Evolutionary conservation across 1,284 basidiomycete species (phyloP).

Genomic region (Leccinum solheimii): DNA sequence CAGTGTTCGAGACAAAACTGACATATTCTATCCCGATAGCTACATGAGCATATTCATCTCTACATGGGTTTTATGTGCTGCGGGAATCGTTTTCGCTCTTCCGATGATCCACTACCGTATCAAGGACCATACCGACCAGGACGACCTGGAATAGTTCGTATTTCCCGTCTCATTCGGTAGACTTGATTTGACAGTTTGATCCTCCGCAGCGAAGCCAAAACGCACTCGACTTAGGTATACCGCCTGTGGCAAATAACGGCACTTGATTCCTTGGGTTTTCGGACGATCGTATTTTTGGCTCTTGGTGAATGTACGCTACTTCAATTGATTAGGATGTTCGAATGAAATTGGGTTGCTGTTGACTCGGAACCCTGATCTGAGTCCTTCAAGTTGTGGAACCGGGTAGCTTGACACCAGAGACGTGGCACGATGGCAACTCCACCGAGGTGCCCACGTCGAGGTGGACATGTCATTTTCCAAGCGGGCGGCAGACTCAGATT

Average conservation of each 20-base stretch:
- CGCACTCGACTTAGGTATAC: slow-evolving; percentile 1
- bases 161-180: neutral
- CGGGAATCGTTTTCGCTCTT: slow-evolving; percentile 37
- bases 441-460: neutral
- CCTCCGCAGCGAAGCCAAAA: slow-evolving; percentile 17
- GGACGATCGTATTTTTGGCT: neutral
- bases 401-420: neutral
- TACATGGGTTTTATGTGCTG: slow-evolving; percentile 38
- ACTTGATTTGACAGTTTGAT: slow-evolving; percentile 9
- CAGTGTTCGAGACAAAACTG: neutral
- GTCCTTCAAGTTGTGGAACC: neutral
- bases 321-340: neutral
- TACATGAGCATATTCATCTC: slow-evolving; percentile 42
- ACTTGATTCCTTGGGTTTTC: neutral
- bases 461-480: neutral
- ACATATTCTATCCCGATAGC: slow-evolving; percentile 20
- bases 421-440: neutral
- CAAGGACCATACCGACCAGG: slow-evolving; percentile 35
- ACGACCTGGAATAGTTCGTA: slow-evolving; percentile 34
- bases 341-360: neutral
- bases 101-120: slow-evolving; percentile 43
- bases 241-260: neutral
- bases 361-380: neutral
- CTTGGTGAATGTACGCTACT: neutral
- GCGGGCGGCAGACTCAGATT: neutral